Base-by-base conservation (phyloP, 176 grass and related monocot genomes). In the Juncus effusus region DNA sequence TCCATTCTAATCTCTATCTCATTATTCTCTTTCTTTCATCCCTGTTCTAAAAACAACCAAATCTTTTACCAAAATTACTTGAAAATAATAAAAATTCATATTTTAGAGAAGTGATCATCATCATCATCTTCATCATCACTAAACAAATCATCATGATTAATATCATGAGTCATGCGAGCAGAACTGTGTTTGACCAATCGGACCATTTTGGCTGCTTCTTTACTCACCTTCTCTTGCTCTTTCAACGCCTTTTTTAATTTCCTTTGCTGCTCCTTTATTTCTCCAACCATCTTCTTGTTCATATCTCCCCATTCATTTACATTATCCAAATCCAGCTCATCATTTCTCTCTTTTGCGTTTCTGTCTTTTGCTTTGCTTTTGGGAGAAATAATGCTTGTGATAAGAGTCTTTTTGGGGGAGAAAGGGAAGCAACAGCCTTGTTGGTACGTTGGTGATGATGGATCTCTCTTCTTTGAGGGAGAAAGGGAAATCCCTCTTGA, bases 171-270 rank as follows among this genome's bases (percentile, higher is more conserved):
- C 94, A 97, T 97, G 63, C 83, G 83, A 35, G 80, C 78, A 6
- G 94, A 97, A 1, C 85, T 82, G 51, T 92, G 82, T 73, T 84
- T 86, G 69, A 83, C 80, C 80, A 52, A 77, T 1, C 28, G 76
- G 51, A 87, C 88, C 72, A 97, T 86, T 80, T 89, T 84, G 70
- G 80, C 85, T 0, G 88, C 78, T 83, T 97, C 94, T 78, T 54
- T 83, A 70, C 53, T 80, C 50, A 84, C 75, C 80, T 82, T 84
- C 13, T 81, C 87, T 77, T 97, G 94, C 69, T 97, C 80, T 67
- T 89, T 69, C 7, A 97, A 75, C 19, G 64, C 85, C 94, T 89
- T 89, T 68, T 89, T 86, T 65, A 97, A 75, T 51, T 86, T 80
- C 50, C 75, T 65, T 72, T 84, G 84, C 63, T 97, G 80, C 76